Conservation (phyloP, 208 protist species). For the Leptomonas seymouri region DNA sequence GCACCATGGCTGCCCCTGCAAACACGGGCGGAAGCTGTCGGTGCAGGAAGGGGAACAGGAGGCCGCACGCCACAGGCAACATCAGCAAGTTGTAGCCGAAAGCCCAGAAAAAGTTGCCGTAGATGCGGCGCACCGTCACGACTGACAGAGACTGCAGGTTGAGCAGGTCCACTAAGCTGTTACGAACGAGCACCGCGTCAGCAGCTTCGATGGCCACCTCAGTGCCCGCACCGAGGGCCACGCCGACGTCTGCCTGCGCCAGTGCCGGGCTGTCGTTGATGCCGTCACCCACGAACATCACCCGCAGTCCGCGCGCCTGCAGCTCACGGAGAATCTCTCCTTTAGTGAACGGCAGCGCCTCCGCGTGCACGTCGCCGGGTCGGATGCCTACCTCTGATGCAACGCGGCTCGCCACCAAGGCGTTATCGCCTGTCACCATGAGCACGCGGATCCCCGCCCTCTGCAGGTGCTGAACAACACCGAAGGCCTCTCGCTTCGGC, state of each 20-base stretch:
- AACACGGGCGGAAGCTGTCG: slow-evolving; percentile 70
- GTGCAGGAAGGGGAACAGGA: slow-evolving; percentile 72
- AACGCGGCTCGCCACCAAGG: slow-evolving; percentile 57
- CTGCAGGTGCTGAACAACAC: slow-evolving; percentile 73
- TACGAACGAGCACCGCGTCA: slow-evolving; percentile 81
- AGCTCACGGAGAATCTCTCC: slow-evolving; percentile 74
- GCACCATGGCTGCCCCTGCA: slow-evolving; percentile 80
- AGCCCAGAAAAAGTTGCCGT: slow-evolving; percentile 91
- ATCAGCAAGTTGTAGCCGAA: slow-evolving; percentile 90
- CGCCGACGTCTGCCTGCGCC: slow-evolving; percentile 84
- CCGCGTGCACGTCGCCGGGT: slow-evolving; percentile 63
- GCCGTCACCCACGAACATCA: slow-evolving; percentile 91
- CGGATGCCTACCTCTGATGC: slow-evolving; percentile 81
- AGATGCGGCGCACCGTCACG: slow-evolving; percentile 75
- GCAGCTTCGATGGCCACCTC: slow-evolving; percentile 85
- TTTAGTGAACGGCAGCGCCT: slow-evolving; percentile 87
- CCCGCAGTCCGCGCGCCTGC: slow-evolving; percentile 47
- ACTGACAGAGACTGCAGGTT: slow-evolving; percentile 67
- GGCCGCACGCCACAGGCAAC: slow-evolving; percentile 81
- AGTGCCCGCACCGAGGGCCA: slow-evolving; percentile 87
- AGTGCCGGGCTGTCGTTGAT: slow-evolving; percentile 92
- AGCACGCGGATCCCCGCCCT: slow-evolving; percentile 43
- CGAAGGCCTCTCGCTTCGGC: slow-evolving; percentile 82
- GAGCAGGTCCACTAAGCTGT: slow-evolving; percentile 73
- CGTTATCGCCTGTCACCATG: slow-evolving; percentile 90